Evolutionary conservation across 176 grass and related monocot species (phyloP).

Genomic region (Paspalum notatum): DNA sequence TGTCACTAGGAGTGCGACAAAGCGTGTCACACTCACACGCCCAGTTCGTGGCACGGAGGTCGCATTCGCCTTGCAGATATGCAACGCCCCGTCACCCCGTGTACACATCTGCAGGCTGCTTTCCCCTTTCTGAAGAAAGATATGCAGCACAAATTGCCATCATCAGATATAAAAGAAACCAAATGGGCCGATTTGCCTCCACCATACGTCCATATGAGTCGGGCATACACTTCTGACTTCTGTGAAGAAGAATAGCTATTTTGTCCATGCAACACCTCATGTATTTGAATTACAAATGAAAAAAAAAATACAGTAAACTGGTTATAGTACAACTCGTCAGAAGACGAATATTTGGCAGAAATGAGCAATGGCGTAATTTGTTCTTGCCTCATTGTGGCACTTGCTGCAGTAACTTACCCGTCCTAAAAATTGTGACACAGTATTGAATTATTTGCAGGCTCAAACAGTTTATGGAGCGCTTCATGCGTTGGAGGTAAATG

Average conservation of each 20-base stretch:
- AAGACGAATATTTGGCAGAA: not conserved
- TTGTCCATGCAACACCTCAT: not conserved
- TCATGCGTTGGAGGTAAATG: conserved; percentile 85
- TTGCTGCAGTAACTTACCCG: not conserved
- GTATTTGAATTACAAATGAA: not conserved
- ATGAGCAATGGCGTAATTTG: not conserved
- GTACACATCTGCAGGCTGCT: not conserved
- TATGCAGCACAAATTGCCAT: not conserved
- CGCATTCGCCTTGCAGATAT: not conserved
- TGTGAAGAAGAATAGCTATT: not conserved
- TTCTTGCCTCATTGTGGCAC: not conserved
- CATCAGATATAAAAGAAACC: not conserved
- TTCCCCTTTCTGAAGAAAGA: not conserved
- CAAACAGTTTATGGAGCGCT: conserved; percentile 86
- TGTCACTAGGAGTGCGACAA: too few relatives aligned
- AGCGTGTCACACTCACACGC: too few relatives aligned
- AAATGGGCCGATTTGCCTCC: too few relatives aligned
- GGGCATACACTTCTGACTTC: not conserved
- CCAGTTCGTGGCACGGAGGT: not conserved
- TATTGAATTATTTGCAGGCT: conserved; percentile 60
- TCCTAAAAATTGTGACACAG: not conserved
- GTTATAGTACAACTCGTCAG: not conserved
- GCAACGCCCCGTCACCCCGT: not conserved
- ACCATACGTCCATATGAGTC: not conserved
- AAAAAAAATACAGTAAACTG: not conserved